Base-by-base conservation (phyloP, 306 rosid genomes). In the Gillenia trifoliata region DNA sequence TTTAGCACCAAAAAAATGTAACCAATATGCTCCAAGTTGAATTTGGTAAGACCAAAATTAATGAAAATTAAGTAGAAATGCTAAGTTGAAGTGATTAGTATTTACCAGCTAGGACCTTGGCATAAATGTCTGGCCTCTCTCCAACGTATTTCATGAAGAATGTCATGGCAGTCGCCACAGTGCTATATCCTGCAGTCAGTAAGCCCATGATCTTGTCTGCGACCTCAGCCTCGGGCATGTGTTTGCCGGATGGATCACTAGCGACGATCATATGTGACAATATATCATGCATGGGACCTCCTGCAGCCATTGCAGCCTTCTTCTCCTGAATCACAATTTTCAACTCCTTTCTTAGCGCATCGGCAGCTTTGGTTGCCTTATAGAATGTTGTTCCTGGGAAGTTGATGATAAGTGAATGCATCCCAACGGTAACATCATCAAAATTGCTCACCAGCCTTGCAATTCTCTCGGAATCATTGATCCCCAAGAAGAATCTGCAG, bases 221-320 rank as follows among this genome's bases (percentile, higher is more conserved):
- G 20, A 90, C 54, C 79, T 84, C 89, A 26, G 89, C 57, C 76
- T 80, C 86, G 19, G 88, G 84, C 84, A 90, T 87, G 75, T 84
- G 86, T 62, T 84, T 88, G 43, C 92, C 92, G 11, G 75, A 59
- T 6, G 78, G 72, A 64, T 82, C 88, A 25, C 77, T 71, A 2
- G 90, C 92, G 41, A 80, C 85, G 55, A 88, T 85, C 79, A 86
- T 79, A 11, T 84, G 87, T 56, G 88, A 76, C 77, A 90, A 25
- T 31, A 88, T 31, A 25, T 83, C 92, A 66, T 86, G 85, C 85
- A 81, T 73, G 5, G 82, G 77, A 16, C 76, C 40, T 13, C 89
- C 90, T 3, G 76, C 59, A 6, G 86, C 84, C 70, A 87, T 74
- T 45, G 70, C 90, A 50, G 76, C 84, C 61, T 81, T 83, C 90